Base-by-base conservation (phyloP, 805 yeast genomes). In the Ogataea haglerorum region DNA sequence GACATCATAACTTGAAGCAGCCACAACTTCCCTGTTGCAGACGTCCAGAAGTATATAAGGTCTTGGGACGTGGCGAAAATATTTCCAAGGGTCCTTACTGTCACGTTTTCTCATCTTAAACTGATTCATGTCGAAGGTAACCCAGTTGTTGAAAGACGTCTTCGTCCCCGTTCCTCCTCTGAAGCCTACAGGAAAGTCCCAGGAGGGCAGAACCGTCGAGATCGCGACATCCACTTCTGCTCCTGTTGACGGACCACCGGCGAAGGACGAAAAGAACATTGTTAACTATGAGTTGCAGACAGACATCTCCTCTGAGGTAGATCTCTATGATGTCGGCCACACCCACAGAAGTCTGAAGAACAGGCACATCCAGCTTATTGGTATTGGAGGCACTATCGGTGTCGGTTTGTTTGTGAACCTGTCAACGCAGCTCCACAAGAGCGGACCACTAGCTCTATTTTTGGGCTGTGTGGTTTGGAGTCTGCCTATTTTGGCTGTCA, bases 331-430 rank as follows among this genome's bases (percentile, higher is more conserved):
- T 27, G 14, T 24, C 10, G 57, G 57, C n/a, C 56, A 45, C 35
- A 47, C 49, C 9, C 57, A 53, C 28, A 42, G 76, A 25, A 56
- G 59, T 6, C 56, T 72, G 31, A 44, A 58, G 38, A 65, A 64
- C 21, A 55, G 76, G 43, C 78, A 73, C 49, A 69, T 72, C 23
- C 75, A 70, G 48, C 58, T 73, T 41, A 59, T 73, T 29, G 76
- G 74, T 13, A 70, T 73, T 24, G 75, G 75, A n/a, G 75, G 75
- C 34, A 70, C 75, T 9, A 69, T 72, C 36, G 76, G 76, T 17
- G 68, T 72, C 3, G 74, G 69, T 6, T 54, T 71, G 21, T 71
- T 70, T 38, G 74, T 72, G 22, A 60, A 70, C 23, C 63, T 70
- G 22, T 71, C 73, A 6, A 54, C 63, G 14, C 66, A 67, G 3